A percentile compares a stretch with the other conserved stretches of the same genome.
Evolutionary conservation across 352 stramenopile genomes (phyloP).

Genomic region (Blastocystis sp.): DNA sequence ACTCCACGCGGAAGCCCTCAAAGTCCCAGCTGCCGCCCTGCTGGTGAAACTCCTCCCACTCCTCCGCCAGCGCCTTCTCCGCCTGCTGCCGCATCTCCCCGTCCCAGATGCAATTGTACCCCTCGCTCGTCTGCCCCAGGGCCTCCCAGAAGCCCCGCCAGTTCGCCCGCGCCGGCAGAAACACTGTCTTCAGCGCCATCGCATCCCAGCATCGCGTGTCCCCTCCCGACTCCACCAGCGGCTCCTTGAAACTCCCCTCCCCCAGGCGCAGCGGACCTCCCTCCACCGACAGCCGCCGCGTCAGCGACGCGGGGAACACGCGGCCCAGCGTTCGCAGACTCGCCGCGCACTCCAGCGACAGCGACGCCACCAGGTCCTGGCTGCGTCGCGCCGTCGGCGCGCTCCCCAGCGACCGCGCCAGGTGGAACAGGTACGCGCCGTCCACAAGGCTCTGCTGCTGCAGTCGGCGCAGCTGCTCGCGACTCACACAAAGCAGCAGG

Average conservation of each 20-base stretch:
- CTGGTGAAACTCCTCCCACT: not conserved
- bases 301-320: not conserved
- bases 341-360: not conserved
- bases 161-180: not conserved
- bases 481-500: not conserved
- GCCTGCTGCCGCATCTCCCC: not conserved
- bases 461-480: not conserved
- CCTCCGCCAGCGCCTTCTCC: not conserved
- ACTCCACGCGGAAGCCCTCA: conserved; percentile 9
- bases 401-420: not conserved
- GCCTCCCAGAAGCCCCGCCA: not conserved
- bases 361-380: not conserved
- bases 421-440: not conserved
- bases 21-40: not conserved
- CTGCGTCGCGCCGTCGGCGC: not conserved
- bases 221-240: not conserved
- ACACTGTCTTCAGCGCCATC: not conserved
- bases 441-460: not conserved
- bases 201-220: not conserved
- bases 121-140: not conserved
- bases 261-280: not conserved
- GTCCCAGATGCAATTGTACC: conserved; percentile 20
- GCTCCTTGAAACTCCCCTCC: not conserved
- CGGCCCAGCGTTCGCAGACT: not conserved
- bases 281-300: not conserved